Base-by-base conservation (phyloP, 83 land plant species). In the Picea abies region DNA sequence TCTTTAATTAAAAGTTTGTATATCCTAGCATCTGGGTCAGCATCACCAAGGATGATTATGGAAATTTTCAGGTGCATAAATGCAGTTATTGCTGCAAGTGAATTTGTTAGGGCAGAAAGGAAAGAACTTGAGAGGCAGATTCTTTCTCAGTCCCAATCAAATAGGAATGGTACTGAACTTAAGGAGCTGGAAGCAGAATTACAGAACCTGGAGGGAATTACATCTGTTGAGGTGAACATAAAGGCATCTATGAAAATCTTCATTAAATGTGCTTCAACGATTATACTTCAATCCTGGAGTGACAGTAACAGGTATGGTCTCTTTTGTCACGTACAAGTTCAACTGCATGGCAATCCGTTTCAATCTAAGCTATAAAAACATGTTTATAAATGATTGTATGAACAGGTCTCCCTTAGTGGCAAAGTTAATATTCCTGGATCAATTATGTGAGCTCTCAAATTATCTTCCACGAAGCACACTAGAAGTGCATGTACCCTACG, bases 341-440 rank as follows among this genome's bases (percentile, higher is more conserved):
- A 25, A 63, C 19, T 83, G 15, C 37, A 47, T 68, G 49, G n/a
- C 25, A 6, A 73, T 58, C 14, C 47, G 5, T 84, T 79, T 60
- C 72, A 26, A 11, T 35, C 52, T 39, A 63, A 47, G 11, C 41
- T 82, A 12, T n/a, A 39, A 17, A 17, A 61, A 16, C 20, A n/a
- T 11, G 64, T 47, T 77, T 14, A 32, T 9, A 16, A 70, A 23
- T 17, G 77, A 22, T 35, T 73, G 37, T 62, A 37, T 65, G 14
- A 81, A 72, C 91, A 98, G 99, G 86, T 90, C 90, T 60, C 85
- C 90, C 52, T 79, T 98, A 32, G 92, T 96, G 4, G 90, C 99
- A 39, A 95, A 96, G 87, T 87, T 98, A 65, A 89, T 98, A 60
- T 98, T 98, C 80, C 84, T 98, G 37, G 99, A 98, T 80, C 99